Evolutionary conservation across 1,139 yeast species (phyloP).

Genomic region (Nakaseomyces bracarensis): DNA sequence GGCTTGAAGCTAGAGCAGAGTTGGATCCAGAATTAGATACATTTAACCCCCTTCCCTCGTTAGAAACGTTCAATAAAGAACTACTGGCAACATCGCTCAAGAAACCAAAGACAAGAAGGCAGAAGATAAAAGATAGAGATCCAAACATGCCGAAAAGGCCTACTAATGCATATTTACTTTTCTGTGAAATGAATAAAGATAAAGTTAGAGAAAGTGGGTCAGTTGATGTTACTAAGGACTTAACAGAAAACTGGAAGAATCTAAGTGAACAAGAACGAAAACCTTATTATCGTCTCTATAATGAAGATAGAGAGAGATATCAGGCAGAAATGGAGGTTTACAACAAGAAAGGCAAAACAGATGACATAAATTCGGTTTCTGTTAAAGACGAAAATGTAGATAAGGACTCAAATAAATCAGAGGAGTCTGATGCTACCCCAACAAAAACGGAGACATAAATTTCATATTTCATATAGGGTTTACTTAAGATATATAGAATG

Average conservation of each 20-base stretch:
- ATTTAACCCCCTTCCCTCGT: conserved; percentile 28
- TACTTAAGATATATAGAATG: too few relatives aligned
- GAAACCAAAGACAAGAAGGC: conserved; percentile 29
- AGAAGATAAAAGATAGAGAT: conserved; percentile 42
- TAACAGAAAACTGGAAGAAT: conserved; percentile 83
- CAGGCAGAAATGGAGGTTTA: conserved; percentile 65
- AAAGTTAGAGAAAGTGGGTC: conserved; percentile 51
- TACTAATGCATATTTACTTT: conserved; percentile 78
- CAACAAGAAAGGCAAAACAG: conserved; percentile 30
- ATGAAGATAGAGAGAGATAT: conserved; percentile 71
- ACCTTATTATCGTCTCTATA: conserved; percentile 70
- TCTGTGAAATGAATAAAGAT: conserved; percentile 82
- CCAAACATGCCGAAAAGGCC: conserved; percentile 85
- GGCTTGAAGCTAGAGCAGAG: conserved; percentile 53
- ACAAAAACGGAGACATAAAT: too few relatives aligned
- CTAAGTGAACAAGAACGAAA: conserved; percentile 61
- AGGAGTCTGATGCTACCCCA: conserved; percentile 3
- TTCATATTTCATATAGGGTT: too few relatives aligned
- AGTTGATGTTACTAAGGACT: conserved; percentile 60
- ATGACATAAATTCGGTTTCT: conserved; percentile 12
- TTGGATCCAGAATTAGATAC: conserved; percentile 27
- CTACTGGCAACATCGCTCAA: conserved; percentile 25
- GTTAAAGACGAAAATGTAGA: conserved; percentile 14
- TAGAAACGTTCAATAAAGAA: conserved; percentile 26
- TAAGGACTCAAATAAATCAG: not conserved